Percentiles rank a stretch among this genome's conserved stretches.
Evolutionary conservation across 176 grass and related monocot species (phyloP).

Genomic region (Chloris gayana): DNA sequence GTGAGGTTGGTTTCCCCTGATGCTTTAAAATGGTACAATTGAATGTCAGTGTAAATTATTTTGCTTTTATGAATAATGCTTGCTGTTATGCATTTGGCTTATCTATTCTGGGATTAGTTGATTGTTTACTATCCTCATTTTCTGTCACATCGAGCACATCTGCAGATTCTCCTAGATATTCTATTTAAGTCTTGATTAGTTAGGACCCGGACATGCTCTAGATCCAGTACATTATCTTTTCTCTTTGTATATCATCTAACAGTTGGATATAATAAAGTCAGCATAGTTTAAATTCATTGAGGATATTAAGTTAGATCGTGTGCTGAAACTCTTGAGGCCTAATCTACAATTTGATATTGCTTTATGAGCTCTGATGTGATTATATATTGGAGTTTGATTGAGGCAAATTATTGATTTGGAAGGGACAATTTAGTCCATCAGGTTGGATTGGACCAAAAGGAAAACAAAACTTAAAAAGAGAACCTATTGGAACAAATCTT

Average conservation of each 20-base stretch:
- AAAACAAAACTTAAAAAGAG: background rate
- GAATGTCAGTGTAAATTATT: background rate
- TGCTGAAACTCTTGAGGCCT: background rate
- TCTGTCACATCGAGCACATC: constrained; percentile 4
- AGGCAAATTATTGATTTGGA: background rate
- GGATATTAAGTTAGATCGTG: constrained; percentile 9
- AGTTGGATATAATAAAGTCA: background rate
- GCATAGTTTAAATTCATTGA: constrained; percentile 10
- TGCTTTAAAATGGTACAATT: constrained; percentile 5
- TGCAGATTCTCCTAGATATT: constrained; percentile 15
- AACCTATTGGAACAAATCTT: background rate
- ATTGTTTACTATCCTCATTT: background rate
- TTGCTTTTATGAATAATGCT: background rate
- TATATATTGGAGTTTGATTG: background rate
- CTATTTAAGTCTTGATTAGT: background rate
- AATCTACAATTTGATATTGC: background rate
- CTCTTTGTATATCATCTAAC: background rate
- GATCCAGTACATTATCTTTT: background rate
- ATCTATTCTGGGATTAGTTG: background rate
- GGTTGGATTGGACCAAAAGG: background rate
- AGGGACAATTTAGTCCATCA: background rate
- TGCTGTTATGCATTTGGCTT: constrained; percentile 1
- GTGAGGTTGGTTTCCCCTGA: constrained; percentile 56
- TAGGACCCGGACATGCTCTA: background rate
- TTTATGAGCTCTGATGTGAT: background rate